Evolutionary conservation across 306 rosid species (phyloP).

Genomic region (Carpinus fangiana): DNA sequence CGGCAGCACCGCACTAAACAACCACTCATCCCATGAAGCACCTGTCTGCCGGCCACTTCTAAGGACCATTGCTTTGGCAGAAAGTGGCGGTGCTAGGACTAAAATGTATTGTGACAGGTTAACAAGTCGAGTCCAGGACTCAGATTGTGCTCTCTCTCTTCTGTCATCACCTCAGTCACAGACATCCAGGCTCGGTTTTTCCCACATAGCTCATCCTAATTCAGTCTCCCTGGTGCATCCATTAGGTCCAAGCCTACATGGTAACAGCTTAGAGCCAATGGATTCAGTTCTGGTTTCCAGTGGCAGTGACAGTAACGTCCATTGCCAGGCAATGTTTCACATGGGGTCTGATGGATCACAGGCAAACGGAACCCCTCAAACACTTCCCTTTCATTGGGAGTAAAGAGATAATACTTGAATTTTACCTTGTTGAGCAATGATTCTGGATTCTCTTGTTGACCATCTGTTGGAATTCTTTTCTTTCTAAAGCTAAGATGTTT

Average conservation of each 20-base stretch:
- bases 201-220: conserved; percentile 49
- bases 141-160: conserved; percentile 99
- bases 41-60: conserved; percentile 49
- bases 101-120: conserved; percentile 48
- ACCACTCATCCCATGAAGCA: conserved; percentile 32
- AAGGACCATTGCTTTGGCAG: conserved; percentile 45
- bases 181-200: conserved; percentile 52
- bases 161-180: conserved; percentile 93
- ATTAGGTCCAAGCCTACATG: conserved; percentile 47
- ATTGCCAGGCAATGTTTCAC: conserved; percentile 56
- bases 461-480: not conserved
- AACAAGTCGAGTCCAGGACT: conserved; percentile 41
- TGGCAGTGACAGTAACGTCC: conserved; percentile 36
- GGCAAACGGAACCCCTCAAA: conserved; percentile 51
- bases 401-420: conserved; percentile 24
- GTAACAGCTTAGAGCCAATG: conserved; percentile 46
- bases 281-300: conserved; percentile 55
- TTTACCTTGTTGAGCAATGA: not conserved
- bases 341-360: conserved; percentile 50
- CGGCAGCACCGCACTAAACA: conserved; percentile 22
- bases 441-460: conserved; percentile 19
- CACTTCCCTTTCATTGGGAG: conserved; percentile 81
- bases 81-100: conserved; percentile 39
- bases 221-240: conserved; percentile 54
- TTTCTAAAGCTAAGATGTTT: conserved; percentile 1